A percentile compares a stretch with the other conserved stretches of the same genome.
Evolutionary conservation across 164 flowering plant species (phyloP).

Genomic region (Vitis amurensis): DNA sequence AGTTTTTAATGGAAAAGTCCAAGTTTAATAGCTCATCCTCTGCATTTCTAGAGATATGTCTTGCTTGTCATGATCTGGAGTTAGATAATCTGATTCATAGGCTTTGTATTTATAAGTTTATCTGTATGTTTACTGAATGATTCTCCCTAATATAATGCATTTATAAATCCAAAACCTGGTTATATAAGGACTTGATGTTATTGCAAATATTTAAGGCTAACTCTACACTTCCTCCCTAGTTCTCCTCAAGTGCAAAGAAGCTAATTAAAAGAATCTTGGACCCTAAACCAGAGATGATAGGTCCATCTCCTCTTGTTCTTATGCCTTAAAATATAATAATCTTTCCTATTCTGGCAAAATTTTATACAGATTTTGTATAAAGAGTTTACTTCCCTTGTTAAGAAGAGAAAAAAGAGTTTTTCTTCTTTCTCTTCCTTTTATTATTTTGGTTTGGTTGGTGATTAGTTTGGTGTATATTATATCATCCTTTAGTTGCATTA

Average conservation of each 20-base stretch:
- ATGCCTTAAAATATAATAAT: not conserved
- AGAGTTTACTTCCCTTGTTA: too few relatives aligned
- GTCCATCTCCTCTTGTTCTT: constrained; percentile 10
- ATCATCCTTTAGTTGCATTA: not conserved
- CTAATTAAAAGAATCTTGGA: constrained; percentile 82
- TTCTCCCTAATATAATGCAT: not conserved
- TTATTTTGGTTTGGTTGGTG: too few relatives aligned
- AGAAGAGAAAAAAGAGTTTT: too few relatives aligned
- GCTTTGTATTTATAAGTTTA: too few relatives aligned
- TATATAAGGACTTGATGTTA: not conserved
- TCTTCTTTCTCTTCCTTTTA: too few relatives aligned
- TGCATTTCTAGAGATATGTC: too few relatives aligned
- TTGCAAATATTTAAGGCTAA: constrained; percentile 85
- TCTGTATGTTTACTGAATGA: too few relatives aligned
- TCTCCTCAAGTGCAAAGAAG: constrained; percentile 89
- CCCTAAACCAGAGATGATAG: constrained; percentile 78
- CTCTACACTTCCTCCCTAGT: constrained; percentile 87
- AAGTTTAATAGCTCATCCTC: too few relatives aligned
- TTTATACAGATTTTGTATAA: not conserved
- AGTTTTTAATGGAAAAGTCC: too few relatives aligned
- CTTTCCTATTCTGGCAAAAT: not conserved
- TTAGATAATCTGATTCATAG: too few relatives aligned
- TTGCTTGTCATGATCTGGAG: too few relatives aligned
- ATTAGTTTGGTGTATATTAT: too few relatives aligned
- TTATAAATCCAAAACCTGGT: not conserved